Evolutionary conservation across 176 grass and related monocot genomes (phyloP), one percentile per base, ranked within the genome.

Genomic region (Cenchrus americanus): DNA sequence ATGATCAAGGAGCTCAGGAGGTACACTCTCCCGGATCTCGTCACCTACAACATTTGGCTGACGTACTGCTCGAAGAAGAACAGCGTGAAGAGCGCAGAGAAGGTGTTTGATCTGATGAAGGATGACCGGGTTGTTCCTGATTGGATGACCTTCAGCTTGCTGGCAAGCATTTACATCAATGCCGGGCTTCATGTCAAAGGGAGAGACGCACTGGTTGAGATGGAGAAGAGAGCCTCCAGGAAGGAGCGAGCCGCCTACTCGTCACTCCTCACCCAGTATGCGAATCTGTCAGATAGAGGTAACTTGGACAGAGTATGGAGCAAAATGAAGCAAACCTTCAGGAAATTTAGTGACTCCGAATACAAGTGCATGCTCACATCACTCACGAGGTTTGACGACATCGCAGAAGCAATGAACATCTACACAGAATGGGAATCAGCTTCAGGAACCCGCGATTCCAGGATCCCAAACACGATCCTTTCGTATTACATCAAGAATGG

Each of bases 361-460:
- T 93, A 94, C 69, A 97, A 88, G 78, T 93, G 86, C 90, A 97
- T 94, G 80, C 84, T 97, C 7, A 87, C 84, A 67, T 94, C 92
- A 2, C 89, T 97, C 9, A 93, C 86, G 7, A 91, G 93, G 68
- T 84, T 91, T 22, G 81, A 80, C 14, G 88, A 91, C 78, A 93
- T 94, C 32, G 17, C 72, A 23, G 90, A 77, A 75, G 92, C 92
- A 5, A 71, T 85, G 66, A 58, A n/a, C 1, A 5, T 94, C 51
- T 94, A 93, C 70, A 9, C 2, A 0, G 92, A 94, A 82, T 93
- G 92, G 95, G 88, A 91, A 58, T 66, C 18, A 0, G 66, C 73
- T 23, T 97, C 90, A 1, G 86, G 84, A 17, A 94, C 95, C 2
- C 76, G 50, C 0, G 92, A 94, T 88, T 93, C 88, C 0, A 93